phyloP scores from a whole-genome alignment of 345 rosid species.

The Populus tremula region DNA sequence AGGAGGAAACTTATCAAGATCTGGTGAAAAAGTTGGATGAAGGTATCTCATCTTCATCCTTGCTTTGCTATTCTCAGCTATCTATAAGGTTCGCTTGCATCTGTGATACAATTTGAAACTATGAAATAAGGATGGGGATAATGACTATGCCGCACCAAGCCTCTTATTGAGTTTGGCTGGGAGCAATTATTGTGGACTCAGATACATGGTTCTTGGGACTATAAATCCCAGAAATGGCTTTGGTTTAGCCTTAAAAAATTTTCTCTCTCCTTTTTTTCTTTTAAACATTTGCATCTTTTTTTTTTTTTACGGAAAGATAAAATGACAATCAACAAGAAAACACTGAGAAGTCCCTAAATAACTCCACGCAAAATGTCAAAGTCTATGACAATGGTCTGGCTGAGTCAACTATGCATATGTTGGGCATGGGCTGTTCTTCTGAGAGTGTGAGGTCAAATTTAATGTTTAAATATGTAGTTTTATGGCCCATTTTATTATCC shows the following conservation, averaged over 20 bases:
- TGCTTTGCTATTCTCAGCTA: not conserved
- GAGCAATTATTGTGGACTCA: not conserved
- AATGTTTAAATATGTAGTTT: too few relatives aligned
- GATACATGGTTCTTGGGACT: not conserved
- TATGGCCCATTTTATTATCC: too few relatives aligned
- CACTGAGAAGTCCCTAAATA: not conserved
- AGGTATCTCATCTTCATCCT: conserved; percentile 44
- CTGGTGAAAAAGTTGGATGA: conserved; percentile 64
- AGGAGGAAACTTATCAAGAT: conserved; percentile 58
- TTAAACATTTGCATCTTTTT: not conserved
- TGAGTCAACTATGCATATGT: too few relatives aligned
- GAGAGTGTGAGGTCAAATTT: too few relatives aligned
- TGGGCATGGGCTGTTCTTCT: too few relatives aligned
- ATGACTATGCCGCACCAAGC: not conserved
- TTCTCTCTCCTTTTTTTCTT: too few relatives aligned
- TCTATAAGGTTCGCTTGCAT: not conserved
- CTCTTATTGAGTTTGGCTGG: not conserved
- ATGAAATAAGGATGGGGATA: not conserved
- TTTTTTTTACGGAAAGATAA: too few relatives aligned
- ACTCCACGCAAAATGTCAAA: not conserved
- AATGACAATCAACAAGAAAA: not conserved
- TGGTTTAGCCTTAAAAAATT: not conserved
- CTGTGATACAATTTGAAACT: not conserved
- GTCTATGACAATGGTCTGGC: too few relatives aligned
- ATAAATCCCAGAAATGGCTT: not conserved